Conservation (phyloP, 441 rosid genomes). For the Adansonia grandidieri region DNA sequence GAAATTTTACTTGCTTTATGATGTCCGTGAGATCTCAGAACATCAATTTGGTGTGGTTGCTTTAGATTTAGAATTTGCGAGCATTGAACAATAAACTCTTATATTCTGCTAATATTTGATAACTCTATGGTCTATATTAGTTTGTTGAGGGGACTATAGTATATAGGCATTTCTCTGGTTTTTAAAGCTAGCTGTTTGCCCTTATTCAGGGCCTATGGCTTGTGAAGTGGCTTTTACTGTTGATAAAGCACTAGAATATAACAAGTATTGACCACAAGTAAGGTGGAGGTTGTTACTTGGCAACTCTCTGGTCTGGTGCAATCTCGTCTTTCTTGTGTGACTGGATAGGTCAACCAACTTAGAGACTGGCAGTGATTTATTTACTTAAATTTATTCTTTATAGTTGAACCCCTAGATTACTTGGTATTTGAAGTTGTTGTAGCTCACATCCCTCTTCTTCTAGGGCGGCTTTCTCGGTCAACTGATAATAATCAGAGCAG, state of each 20-base stretch:
- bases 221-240: background rate
- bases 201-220: background rate
- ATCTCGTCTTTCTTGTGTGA: background rate
- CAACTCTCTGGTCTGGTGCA: background rate
- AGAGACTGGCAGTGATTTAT: background rate
- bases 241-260: background rate
- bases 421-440: conserved; percentile 28
- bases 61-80: background rate
- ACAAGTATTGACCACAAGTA: background rate
- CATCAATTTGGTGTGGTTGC: background rate
- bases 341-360: background rate
- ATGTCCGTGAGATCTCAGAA: background rate
- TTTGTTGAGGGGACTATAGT: too few relatives aligned
- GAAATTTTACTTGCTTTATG: background rate
- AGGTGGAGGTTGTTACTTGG: background rate
- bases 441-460: conserved; percentile 33
- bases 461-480: conserved; percentile 47
- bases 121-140: too few relatives aligned
- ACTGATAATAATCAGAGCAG: conserved; percentile 43
- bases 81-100: too few relatives aligned
- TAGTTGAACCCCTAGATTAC: conserved; percentile 12
- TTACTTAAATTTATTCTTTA: background rate
- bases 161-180: background rate
- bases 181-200: background rate
- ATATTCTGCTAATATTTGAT: too few relatives aligned